Conservation (phyloP, 2,329 filamentous ascomycete species). For the Sarocladiaceae sp. region DNA sequence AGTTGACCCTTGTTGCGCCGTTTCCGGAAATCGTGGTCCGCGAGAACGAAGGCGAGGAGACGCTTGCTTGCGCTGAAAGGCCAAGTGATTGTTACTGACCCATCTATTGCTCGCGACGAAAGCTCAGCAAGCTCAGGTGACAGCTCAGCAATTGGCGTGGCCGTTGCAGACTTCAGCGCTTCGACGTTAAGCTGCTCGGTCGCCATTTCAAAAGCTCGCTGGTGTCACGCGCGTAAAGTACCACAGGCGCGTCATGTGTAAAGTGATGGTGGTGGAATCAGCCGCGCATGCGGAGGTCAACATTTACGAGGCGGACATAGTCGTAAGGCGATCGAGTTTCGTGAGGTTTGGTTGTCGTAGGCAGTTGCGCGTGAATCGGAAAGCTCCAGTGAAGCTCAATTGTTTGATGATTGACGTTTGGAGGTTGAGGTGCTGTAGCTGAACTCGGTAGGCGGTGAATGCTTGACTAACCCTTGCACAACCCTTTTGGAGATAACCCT, state of each 20-base stretch:
- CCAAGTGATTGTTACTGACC: slow-evolving; percentile 82
- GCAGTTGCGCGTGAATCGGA: background rate
- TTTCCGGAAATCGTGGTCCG: slow-evolving; percentile 78
- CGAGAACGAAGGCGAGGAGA: slow-evolving; percentile 73
- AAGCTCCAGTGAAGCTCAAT: background rate
- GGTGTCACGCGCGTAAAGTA: background rate
- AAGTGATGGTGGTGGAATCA: background rate
- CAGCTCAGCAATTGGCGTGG: slow-evolving; percentile 49
- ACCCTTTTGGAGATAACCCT: background rate
- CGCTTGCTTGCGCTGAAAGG: slow-evolving; percentile 78
- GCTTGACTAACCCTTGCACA: background rate
- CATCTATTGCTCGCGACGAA: slow-evolving; percentile 50
- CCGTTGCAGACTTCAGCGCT: slow-evolving; percentile 28
- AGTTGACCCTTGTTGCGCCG: slow-evolving; percentile 76
- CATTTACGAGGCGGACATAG: slow-evolving; percentile 5
- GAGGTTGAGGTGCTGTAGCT: background rate
- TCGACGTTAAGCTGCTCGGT: slow-evolving; percentile 17
- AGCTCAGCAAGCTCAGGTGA: slow-evolving; percentile 40
- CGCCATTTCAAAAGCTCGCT: slow-evolving; percentile 17
- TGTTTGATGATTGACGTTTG: background rate
- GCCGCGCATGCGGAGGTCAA: background rate
- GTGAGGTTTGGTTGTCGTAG: background rate
- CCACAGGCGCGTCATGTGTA: background rate
- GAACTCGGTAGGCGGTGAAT: slow-evolving; percentile 6
- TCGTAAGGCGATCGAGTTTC: background rate